Conservation (phyloP, 2,329 filamentous ascomycete species). For the Microsporum canis region DNA sequence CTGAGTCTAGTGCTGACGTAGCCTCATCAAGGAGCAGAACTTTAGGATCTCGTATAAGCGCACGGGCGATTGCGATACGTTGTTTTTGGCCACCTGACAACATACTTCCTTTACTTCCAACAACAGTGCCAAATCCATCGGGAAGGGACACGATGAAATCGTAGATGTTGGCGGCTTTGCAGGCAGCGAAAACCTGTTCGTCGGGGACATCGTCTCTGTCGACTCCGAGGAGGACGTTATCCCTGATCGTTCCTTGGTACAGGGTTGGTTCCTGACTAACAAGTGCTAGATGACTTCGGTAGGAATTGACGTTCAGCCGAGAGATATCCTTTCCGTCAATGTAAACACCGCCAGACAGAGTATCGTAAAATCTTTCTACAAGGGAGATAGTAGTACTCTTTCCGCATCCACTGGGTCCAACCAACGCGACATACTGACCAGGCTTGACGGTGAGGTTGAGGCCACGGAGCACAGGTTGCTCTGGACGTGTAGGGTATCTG, state of each 20-base stretch:
- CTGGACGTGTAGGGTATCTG: constrained; percentile 80
- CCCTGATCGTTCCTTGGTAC: constrained; percentile 81
- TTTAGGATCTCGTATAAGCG: constrained; percentile 80
- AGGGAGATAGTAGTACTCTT: constrained; percentile 90
- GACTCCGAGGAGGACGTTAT: constrained; percentile 77
- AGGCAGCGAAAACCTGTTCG: constrained; percentile 62
- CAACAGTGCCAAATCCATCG: constrained; percentile 73
- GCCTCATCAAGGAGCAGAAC: constrained; percentile 76
- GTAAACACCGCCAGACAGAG: constrained; percentile 64
- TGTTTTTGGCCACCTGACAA: constrained; percentile 90
- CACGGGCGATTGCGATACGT: constrained; percentile 83
- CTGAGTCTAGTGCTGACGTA: constrained; percentile 41
- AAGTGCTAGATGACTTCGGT: constrained; percentile 71
- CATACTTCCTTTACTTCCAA: constrained; percentile 76
- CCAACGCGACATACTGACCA: constrained; percentile 54
- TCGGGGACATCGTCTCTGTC: constrained; percentile 57
- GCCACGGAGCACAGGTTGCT: constrained; percentile 83
- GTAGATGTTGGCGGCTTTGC: constrained; percentile 83
- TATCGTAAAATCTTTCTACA: constrained; percentile 90
- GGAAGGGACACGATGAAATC: constrained; percentile 76
- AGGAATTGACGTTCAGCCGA: constrained; percentile 70
- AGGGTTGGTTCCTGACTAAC: constrained; percentile 91
- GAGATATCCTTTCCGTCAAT: constrained; percentile 77
- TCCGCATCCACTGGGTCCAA: constrained; percentile 88
- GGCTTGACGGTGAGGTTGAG: constrained; percentile 48